phyloP scores from a whole-genome alignment of 805 yeast genomes.

The Huiozyma sinensis region DNA sequence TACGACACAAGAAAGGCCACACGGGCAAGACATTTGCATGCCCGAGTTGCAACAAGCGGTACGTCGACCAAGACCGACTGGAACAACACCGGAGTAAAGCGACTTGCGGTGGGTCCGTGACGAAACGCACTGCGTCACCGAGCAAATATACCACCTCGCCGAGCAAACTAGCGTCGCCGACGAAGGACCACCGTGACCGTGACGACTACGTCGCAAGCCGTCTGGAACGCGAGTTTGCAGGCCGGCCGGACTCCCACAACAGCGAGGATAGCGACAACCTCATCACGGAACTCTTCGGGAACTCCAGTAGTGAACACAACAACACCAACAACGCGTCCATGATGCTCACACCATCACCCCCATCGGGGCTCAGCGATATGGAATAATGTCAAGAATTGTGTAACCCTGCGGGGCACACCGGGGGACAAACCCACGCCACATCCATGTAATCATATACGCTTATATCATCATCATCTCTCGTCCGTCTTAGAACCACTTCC shows the following conservation, averaged over 20 bases:
- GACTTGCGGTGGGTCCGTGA: conserved; percentile 42
- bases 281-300: too few relatives aligned
- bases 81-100: conserved; percentile 68
- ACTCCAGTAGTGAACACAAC: neutral
- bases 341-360: conserved; percentile 10
- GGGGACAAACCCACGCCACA: too few relatives aligned
- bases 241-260: neutral
- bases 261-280: neutral
- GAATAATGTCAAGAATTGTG: neutral
- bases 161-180: conserved; percentile 7
- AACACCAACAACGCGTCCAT: neutral
- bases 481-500: too few relatives aligned
- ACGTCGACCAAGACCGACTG: conserved; percentile 82
- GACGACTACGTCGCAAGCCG: conserved; percentile 3
- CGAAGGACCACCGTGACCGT: conserved; percentile 6
- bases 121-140: conserved; percentile 20
- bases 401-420: too few relatives aligned
- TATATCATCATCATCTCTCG: too few relatives aligned
- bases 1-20: conserved; percentile 84
- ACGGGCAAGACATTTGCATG: conserved; percentile 61
- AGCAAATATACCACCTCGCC: conserved; percentile 10
- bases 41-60: conserved; percentile 77
- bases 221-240: too few relatives aligned
- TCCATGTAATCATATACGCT: too few relatives aligned
- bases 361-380: neutral